Conservation (phyloP, 2,329 filamentous ascomycete species). For the Pseudogymnoascus sp. region DNA sequence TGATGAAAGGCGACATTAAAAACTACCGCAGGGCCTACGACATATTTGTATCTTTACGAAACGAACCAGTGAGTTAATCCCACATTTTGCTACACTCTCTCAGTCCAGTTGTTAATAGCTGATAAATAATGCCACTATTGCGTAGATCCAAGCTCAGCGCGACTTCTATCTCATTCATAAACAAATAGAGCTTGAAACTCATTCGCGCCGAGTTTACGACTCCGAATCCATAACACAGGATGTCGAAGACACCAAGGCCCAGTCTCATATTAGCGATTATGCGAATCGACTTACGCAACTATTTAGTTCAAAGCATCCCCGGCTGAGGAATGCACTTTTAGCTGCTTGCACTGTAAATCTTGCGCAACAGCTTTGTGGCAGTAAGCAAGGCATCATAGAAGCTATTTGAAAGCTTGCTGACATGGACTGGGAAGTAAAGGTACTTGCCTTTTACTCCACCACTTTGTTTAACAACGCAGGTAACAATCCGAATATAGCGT, state of each 20-base stretch:
- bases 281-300: neutral
- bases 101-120: neutral
- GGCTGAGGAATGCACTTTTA: neutral
- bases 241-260: no score
- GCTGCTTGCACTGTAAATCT: neutral
- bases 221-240: slow-evolving; percentile 13
- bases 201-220: slow-evolving; percentile 28
- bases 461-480: slow-evolving; percentile 50
- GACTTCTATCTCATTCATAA: slow-evolving; percentile 22
- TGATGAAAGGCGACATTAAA: neutral
- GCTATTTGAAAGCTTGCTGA: neutral
- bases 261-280: neutral
- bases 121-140: neutral
- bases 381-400: neutral
- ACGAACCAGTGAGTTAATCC: neutral
- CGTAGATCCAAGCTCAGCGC: slow-evolving; percentile 22
- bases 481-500: neutral
- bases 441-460: slow-evolving; percentile 52
- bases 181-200: neutral
- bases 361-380: neutral
- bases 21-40: neutral
- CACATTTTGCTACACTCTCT: no score
- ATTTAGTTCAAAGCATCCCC: slow-evolving; percentile 16
- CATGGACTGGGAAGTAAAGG: slow-evolving; percentile 32
- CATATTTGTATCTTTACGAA: neutral